Conservation (phyloP, 2,329 filamentous ascomycete genomes). For the Pseudocercospora ulei region DNA sequence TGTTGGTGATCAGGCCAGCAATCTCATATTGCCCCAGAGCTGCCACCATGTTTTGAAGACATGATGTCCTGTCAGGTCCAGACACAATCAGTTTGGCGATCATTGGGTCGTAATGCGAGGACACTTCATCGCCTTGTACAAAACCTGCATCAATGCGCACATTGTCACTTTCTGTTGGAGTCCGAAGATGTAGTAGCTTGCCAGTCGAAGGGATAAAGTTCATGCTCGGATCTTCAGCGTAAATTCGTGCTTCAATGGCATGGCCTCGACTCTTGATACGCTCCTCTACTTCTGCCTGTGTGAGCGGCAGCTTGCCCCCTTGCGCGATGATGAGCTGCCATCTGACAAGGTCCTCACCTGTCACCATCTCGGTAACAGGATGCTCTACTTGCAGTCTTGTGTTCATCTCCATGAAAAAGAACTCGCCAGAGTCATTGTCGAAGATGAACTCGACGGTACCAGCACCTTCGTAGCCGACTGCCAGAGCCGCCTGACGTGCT, state of each 20-base stretch:
- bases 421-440: conserved; percentile 55
- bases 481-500: conserved; percentile 52
- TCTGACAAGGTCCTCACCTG: conserved; percentile 69
- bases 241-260: conserved; percentile 91
- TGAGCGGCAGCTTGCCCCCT: conserved; percentile 53
- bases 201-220: conserved; percentile 94
- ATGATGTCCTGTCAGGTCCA: conserved; percentile 65
- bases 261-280: conserved; percentile 68
- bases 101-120: conserved; percentile 96
- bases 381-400: conserved; percentile 91
- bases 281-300: conserved; percentile 55
- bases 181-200: conserved; percentile 69
- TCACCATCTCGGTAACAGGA: conserved; percentile 77
- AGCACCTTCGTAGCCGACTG: conserved; percentile 56
- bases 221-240: conserved; percentile 84
- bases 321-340: conserved; percentile 89
- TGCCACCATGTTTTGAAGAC: conserved; percentile 69
- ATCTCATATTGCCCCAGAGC: conserved; percentile 86
- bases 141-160: conserved; percentile 92
- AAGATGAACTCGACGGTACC: conserved; percentile 62
- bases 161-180: conserved; percentile 58
- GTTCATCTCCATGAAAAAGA: conserved; percentile 66
- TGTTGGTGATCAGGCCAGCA: conserved; percentile 85
- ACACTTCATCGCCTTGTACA: conserved; percentile 79
- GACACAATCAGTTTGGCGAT: conserved; percentile 94